A percentile compares a stretch with the other conserved stretches of the same genome.
phyloP scores from a whole-genome alignment of 2,329 filamentous ascomycete genomes.

The Colletotrichum magnum region DNA sequence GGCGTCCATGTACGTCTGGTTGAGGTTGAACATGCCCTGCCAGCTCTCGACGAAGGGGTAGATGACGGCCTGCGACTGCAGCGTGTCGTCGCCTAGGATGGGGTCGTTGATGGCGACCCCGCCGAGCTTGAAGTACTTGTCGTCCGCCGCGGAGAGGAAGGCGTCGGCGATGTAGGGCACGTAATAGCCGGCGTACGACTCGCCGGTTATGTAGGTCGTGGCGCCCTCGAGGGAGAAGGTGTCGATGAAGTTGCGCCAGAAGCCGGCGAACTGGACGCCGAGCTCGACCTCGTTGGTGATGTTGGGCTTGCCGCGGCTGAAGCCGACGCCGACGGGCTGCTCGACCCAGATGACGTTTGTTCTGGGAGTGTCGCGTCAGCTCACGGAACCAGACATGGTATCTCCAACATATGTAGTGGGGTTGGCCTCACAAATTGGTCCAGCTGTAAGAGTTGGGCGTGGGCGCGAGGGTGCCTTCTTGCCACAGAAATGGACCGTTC shows the following conservation, averaged over 20 bases:
- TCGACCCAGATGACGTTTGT: conserved; percentile 85
- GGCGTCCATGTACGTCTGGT: conserved; percentile 67
- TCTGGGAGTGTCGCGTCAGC: no score
- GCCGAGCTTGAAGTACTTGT: conserved; percentile 75
- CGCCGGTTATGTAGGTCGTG: conserved; percentile 82
- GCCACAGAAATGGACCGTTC: conserved; percentile 82
- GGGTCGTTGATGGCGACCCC: conserved; percentile 83
- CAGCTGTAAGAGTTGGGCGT: conserved; percentile 78
- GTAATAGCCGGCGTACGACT: conserved; percentile 76
- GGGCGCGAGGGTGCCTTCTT: conserved; percentile 77
- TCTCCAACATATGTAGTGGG: no score
- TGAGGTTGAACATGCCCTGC: conserved; percentile 73
- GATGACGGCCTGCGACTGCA: conserved; percentile 63
- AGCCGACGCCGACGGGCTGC: conserved; percentile 78
- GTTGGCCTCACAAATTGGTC: conserved; percentile 67
- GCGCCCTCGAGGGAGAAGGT: conserved; percentile 77
- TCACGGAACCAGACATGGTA: no score
- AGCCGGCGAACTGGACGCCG: conserved; percentile 81
- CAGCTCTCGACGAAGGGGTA: conserved; percentile 74
- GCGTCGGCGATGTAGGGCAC: conserved; percentile 81
- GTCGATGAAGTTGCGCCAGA: conserved; percentile 83
- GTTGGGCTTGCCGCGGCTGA: conserved; percentile 74
- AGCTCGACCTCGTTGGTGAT: conserved; percentile 77
- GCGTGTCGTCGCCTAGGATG: conserved; percentile 66
- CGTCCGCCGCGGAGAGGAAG: conserved; percentile 78